Evolutionary conservation across 1,139 yeast genomes (phyloP), one percentile per base, ranked within the genome.

Genomic region (Debaryomyces singareniensis): DNA sequence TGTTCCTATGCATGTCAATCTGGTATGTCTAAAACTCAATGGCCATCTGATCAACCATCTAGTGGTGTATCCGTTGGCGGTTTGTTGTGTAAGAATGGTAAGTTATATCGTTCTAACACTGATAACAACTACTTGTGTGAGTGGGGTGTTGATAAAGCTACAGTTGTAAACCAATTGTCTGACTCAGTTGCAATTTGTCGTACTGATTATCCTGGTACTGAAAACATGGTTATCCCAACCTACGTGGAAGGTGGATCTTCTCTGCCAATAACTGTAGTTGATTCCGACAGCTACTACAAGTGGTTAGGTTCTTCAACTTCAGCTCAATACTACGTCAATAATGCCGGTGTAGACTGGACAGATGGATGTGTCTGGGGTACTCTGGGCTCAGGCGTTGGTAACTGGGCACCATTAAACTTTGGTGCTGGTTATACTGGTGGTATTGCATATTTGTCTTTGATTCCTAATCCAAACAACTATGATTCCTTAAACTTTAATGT

Each of bases 1-100:
- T 82, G 93, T 59, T 82, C 91, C 35, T 82, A 82, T 54, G 86
- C 91, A 40, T 82, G 93, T 63, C 89, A 81, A 61, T 75, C 91
- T 35, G 93, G 93, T 74, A 81, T 81, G 91, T 81, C 91, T 47
- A 82, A 82, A 68, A 81, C 91, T 35, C 93, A 82, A 65, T 82
- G 87, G 87, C 93, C 93, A 35, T 58, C 75, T 20, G 43, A 55
- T 18, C 93, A 82, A 61, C 91, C 91, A 35, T 42, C 75, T 28
- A 70, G 61, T 52, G 93, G 93, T 63, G 77, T 78, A 41, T 79
- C 91, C 29, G 75, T 81, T 38, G 93, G 93, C 63, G 93, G 93
- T 44, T 68, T 82, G 49, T 56, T 60, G 45, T 82, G 93, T 70
- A 65, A 77, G 51, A 57, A 55, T 50, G 91, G 91, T 42, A 70